Percentiles rank a stretch among this genome's conserved stretches.
phyloP scores from a whole-genome alignment of 2,329 filamentous ascomycete species.

The Paradendryphiella salina region DNA sequence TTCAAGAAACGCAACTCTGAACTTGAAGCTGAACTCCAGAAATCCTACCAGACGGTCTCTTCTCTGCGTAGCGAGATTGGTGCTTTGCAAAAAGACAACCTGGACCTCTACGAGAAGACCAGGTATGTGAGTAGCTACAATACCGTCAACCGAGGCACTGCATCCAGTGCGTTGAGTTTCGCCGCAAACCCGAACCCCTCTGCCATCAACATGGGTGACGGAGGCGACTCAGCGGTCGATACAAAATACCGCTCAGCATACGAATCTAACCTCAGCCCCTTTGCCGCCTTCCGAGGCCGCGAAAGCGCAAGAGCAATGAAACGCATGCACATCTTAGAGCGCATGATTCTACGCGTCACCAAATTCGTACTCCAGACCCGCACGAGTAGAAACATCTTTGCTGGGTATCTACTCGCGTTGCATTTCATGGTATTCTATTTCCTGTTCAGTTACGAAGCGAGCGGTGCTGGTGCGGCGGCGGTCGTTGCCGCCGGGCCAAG shows the following conservation, averaged over 20 bases:
- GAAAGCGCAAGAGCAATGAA: conserved; percentile 90
- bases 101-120: conserved; percentile 96
- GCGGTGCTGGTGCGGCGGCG: conserved; percentile 35
- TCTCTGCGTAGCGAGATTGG: conserved; percentile 88
- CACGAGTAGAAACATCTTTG: conserved; percentile 91
- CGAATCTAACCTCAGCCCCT: conserved; percentile 92
- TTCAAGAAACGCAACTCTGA: conserved; percentile 96
- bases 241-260: conserved; percentile 85
- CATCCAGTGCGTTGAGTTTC: conserved; percentile 62
- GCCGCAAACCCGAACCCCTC: conserved; percentile 75
- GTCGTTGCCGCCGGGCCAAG: conserved; percentile 39
- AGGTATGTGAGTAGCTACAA: conserved; percentile 95
- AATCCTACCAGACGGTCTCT: conserved; percentile 78
- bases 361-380: conserved; percentile 87
- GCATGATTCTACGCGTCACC: conserved; percentile 87
- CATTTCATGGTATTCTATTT: conserved; percentile 86
- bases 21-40: conserved; percentile 86
- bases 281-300: conserved; percentile 91
- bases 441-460: conserved; percentile 77
- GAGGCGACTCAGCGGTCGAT: conserved; percentile 52
- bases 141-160: conserved; percentile 68
- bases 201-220: conserved; percentile 61
- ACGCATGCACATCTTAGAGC: conserved; percentile 88
- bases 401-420: conserved; percentile 83
- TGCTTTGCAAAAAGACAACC: conserved; percentile 91